phyloP scores from a whole-genome alignment of 192 early-diverging fungal species.

The Coemansia sp. region DNA sequence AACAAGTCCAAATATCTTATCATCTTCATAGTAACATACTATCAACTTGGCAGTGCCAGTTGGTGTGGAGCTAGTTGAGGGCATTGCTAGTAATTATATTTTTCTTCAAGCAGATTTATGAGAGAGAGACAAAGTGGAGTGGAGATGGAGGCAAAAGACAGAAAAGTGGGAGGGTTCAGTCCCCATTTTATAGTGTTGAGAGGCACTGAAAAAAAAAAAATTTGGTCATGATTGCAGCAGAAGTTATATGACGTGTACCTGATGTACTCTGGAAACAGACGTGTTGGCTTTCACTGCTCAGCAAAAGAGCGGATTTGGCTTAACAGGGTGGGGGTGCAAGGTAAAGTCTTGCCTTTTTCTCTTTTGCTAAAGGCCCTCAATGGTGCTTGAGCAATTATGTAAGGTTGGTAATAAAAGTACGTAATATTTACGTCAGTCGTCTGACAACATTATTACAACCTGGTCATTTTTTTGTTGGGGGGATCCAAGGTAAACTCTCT shows the following conservation, averaged over 20 bases:
- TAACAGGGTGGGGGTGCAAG: no score
- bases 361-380: not conserved
- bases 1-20: not conserved
- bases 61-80: not conserved
- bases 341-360: not conserved
- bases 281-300: no score
- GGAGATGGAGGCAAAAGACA: not conserved
- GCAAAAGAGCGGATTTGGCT: no score
- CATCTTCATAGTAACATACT: not conserved
- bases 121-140: not conserved
- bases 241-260: no score
- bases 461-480: no score
- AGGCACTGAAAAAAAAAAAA: not conserved
- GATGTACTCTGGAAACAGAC: no score
- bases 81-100: not conserved
- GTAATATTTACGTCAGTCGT: no score
- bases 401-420: no score
- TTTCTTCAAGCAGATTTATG: not conserved
- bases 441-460: no score
- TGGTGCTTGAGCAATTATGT: not conserved
- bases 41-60: not conserved
- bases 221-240: no score
- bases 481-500: no score
- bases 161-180: not conserved
- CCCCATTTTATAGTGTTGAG: not conserved